Evolutionary conservation across 306 rosid genomes (phyloP).

Genomic region (Argentina anserina): DNA sequence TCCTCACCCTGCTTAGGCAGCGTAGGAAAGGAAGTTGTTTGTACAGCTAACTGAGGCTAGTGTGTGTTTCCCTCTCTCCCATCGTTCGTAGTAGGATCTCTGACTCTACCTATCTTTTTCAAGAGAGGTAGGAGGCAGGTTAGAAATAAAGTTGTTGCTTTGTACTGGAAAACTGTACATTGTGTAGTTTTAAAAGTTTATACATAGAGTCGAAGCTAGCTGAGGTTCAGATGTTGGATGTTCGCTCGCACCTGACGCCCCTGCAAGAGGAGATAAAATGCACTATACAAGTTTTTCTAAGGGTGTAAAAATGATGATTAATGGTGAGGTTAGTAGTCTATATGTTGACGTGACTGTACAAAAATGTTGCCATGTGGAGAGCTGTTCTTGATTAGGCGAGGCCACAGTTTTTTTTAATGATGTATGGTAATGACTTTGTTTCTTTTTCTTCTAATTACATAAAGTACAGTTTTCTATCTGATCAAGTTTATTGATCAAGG

Average conservation of each 20-base stretch:
- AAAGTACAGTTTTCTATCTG: conserved; percentile 23
- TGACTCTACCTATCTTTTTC: conserved; percentile 32
- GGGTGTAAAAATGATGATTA: conserved; percentile 60
- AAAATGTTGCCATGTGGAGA: conserved; percentile 66
- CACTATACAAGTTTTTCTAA: conserved; percentile 53
- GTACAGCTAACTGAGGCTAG: conserved; percentile 98
- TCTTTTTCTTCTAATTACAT: conserved; percentile 17
- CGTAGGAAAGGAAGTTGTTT: conserved; percentile 50
- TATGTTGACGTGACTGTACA: conserved; percentile 69
- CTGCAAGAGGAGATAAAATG: conserved; percentile 54
- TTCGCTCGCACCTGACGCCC: conserved; percentile 36
- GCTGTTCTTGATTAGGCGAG: conserved; percentile 63
- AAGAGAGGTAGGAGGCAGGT: conserved; percentile 39
- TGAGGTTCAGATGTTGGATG: conserved; percentile 47
- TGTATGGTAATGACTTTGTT: conserved; percentile 53
- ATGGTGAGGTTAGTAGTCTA: conserved; percentile 54
- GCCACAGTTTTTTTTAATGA: conserved; percentile 39
- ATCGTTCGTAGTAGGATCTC: conserved; percentile 36
- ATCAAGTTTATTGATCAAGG: conserved; percentile 2
- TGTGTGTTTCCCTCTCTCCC: conserved; percentile 50
- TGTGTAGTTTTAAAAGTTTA: conserved; percentile 66
- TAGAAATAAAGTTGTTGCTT: conserved; percentile 62
- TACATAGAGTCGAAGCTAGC: conserved; percentile 61
- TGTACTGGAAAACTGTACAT: conserved; percentile 87
- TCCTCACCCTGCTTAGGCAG: conserved; percentile 65